phyloP scores from a whole-genome alignment of 306 rosid species.

The Fragaria vesca region DNA sequence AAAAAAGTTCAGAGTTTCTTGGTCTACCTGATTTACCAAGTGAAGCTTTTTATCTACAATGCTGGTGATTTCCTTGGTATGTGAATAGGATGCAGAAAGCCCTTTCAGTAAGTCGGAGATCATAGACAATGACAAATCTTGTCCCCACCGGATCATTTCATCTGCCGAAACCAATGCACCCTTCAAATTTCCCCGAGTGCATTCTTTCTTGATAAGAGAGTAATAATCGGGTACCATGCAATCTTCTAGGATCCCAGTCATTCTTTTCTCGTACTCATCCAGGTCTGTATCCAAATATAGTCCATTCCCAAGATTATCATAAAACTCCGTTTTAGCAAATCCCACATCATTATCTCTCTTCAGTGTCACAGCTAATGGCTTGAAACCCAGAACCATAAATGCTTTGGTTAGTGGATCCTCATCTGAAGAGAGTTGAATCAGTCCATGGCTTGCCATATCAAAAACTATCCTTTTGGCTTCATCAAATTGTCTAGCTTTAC shows the following conservation, averaged over 20 bases:
- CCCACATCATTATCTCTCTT: slow-evolving; percentile 63
- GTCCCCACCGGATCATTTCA: slow-evolving; percentile 80
- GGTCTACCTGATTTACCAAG: slow-evolving; percentile 50
- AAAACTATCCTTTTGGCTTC: slow-evolving; percentile 48
- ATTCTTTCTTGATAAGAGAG: slow-evolving; percentile 42
- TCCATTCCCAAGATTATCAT: slow-evolving; percentile 80
- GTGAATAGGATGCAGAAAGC: slow-evolving; percentile 53
- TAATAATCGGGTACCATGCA: slow-evolving; percentile 52
- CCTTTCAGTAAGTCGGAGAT: slow-evolving; percentile 46
- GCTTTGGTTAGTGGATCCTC: slow-evolving; percentile 65
- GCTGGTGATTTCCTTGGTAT: slow-evolving; percentile 26
- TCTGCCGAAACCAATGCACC: slow-evolving; percentile 48
- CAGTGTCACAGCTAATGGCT: slow-evolving; percentile 61
- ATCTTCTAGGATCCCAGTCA: slow-evolving; percentile 55
- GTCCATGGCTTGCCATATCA: slow-evolving; percentile 62
- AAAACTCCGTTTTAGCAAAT: slow-evolving; percentile 68
- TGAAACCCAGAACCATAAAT: slow-evolving; percentile 69
- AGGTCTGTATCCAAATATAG: slow-evolving; percentile 84
- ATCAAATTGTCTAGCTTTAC: slow-evolving; percentile 68
- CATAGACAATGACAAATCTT: slow-evolving; percentile 53
- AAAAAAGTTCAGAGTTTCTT: slow-evolving; percentile 56
- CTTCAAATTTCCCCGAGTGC: slow-evolving; percentile 41
- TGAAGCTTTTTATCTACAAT: slow-evolving; percentile 52
- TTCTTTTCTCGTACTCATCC: slow-evolving; percentile 61
- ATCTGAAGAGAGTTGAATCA: slow-evolving; percentile 39